These are phyloP conservation scores for Malassezia slooffiae DNA, from an alignment of 1,284 basidiomycete genomes.

Conservation along the genomic window DNA sequence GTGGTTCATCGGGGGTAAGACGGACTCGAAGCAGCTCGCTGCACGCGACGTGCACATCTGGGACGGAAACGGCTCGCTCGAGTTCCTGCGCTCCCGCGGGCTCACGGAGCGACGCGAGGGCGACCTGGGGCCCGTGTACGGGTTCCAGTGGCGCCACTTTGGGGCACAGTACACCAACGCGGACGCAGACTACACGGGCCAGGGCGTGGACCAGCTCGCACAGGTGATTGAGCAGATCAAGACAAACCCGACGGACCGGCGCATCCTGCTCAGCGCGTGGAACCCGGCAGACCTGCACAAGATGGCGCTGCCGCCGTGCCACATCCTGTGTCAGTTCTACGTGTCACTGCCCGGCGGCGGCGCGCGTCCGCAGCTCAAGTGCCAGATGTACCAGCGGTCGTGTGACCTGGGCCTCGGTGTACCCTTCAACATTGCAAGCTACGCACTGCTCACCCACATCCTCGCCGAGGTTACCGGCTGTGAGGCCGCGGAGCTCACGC, in stretches of 20 bases:
- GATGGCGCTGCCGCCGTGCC: slow-evolving; percentile 96
- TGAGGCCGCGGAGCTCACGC: slow-evolving; percentile 75
- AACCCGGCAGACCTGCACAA: slow-evolving; percentile 80
- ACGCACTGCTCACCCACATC: slow-evolving; percentile 92
- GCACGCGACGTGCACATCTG: slow-evolving; percentile 88
- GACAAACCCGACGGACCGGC: slow-evolving; percentile 80
- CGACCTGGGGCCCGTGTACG: slow-evolving; percentile 91
- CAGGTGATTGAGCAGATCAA: slow-evolving; percentile 85
- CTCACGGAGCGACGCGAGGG: slow-evolving; percentile 74
- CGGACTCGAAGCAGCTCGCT: slow-evolving; percentile 67
- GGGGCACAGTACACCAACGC: slow-evolving; percentile 77
- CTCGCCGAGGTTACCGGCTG: slow-evolving; percentile 80
- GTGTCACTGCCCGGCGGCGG: slow-evolving; percentile 62
- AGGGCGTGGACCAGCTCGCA: slow-evolving; percentile 84
- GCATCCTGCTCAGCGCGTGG: slow-evolving; percentile 95
- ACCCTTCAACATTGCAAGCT: slow-evolving; percentile 97
- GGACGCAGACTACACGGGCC: slow-evolving; percentile 63
- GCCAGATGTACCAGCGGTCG: slow-evolving; percentile 95
- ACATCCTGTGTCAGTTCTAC: slow-evolving; percentile 98
- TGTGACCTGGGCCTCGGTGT: slow-evolving; percentile 84
- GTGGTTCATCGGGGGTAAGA: slow-evolving; percentile 82
- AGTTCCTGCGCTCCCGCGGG: slow-evolving; percentile 74
- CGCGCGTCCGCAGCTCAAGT: slow-evolving; percentile 54
- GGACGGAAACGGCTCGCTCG: slow-evolving; percentile 87
- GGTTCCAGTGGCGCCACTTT: slow-evolving; percentile 98